Evolutionary conservation across 352 stramenopile genomes (phyloP).

Genomic region (Pythium oligandrum): DNA sequence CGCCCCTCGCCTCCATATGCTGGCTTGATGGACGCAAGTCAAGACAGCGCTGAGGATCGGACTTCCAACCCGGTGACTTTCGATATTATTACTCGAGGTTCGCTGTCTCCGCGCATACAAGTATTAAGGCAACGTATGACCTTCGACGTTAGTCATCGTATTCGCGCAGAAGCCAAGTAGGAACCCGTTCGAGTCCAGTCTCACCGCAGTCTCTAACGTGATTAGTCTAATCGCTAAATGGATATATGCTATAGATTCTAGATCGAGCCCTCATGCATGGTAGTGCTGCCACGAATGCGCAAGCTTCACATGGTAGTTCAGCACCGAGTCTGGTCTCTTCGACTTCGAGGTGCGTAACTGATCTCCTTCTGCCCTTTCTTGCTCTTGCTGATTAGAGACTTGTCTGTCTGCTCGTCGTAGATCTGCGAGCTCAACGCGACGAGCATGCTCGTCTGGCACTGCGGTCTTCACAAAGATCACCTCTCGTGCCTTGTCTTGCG

Average conservation of each 20-base stretch:
- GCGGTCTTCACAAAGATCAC: conserved; percentile 10
- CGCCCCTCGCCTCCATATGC: not conserved
- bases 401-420: conserved; percentile 4
- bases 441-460: not conserved
- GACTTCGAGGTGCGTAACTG: conserved; percentile 5
- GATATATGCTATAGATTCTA: not conserved
- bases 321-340: conserved; percentile 23
- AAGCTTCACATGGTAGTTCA: conserved; percentile 60
- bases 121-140: no score
- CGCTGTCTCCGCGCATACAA: no score
- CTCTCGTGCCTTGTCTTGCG: not conserved
- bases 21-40: not conserved
- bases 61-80: no score
- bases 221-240: no score
- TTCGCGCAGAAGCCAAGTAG: no score
- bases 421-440: conserved; percentile 20
- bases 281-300: conserved; percentile 52
- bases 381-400: conserved; percentile 5
- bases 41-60: no score
- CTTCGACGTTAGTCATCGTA: no score
- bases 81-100: no score
- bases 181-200: no score
- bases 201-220: no score
- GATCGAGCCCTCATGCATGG: conserved; percentile 5
- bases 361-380: conserved; percentile 6